phyloP scores from a whole-genome alignment of 2,329 filamentous ascomycete species.

The Verticillium nubilum region DNA sequence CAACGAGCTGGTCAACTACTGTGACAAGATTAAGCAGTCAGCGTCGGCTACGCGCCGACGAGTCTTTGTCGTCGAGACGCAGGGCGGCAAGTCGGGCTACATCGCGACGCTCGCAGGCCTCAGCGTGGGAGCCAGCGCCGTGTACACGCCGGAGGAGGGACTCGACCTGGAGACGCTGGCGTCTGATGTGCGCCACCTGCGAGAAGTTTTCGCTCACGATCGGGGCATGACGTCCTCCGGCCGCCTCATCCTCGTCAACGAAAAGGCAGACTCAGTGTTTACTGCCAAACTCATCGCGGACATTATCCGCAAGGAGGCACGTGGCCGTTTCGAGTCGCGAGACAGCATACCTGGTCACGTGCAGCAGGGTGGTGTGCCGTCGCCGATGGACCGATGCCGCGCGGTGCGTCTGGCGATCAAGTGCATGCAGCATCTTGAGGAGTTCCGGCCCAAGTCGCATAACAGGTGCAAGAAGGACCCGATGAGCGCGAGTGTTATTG shows the following conservation, averaged over 20 bases:
- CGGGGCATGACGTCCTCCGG: constrained; percentile 84
- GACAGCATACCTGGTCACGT: constrained; percentile 91
- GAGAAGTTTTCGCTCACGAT: constrained; percentile 78
- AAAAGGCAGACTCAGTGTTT: constrained; percentile 87
- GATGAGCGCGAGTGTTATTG: constrained; percentile 75
- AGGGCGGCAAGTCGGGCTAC: constrained; percentile 91
- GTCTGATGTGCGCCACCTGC: constrained; percentile 82
- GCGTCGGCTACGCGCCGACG: constrained; percentile 88
- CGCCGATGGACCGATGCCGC: constrained; percentile 91
- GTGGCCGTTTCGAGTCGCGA: constrained; percentile 86
- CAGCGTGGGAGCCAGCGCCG: constrained; percentile 83
- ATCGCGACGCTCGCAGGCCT: constrained; percentile 87
- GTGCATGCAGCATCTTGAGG: constrained; percentile 87
- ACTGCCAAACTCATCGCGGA: constrained; percentile 88
- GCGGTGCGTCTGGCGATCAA: constrained; percentile 90
- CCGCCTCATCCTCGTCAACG: constrained; percentile 93
- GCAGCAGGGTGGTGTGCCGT: constrained; percentile 88
- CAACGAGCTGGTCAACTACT: constrained; percentile 91
- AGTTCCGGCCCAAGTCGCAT: constrained; percentile 60
- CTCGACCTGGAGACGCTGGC: constrained; percentile 91
- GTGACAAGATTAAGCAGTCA: constrained; percentile 95
- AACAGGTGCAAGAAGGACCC: constrained; percentile 68
- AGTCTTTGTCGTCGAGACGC: constrained; percentile 97
- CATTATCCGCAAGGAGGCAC: constrained; percentile 91
- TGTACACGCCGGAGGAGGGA: constrained; percentile 96